Conservation (phyloP, 2,329 filamentous ascomycete species). For the Penicillium sp. region DNA sequence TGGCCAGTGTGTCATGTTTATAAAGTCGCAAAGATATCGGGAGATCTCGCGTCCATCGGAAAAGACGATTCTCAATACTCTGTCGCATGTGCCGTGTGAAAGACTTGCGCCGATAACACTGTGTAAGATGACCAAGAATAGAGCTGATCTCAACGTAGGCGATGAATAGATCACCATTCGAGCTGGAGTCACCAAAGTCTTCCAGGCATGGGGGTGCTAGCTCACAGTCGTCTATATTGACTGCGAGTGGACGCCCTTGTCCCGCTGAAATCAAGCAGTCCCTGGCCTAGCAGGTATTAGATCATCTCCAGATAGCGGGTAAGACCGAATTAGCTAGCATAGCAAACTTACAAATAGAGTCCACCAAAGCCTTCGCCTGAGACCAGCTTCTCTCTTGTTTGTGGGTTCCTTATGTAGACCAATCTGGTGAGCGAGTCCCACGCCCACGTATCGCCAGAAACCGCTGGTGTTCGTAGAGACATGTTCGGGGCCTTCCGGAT, state of each 20-base stretch:
- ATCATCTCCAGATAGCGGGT: not conserved
- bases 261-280: conserved; percentile 47
- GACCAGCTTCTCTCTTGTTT: conserved; percentile 34
- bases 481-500: conserved; percentile 37
- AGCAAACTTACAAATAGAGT: conserved; percentile 39
- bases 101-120: conserved; percentile 27
- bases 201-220: conserved; percentile 36
- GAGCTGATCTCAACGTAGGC: conserved; percentile 45
- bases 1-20: conserved; percentile 3
- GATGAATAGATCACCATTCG: conserved; percentile 38
- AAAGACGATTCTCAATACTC: conserved; percentile 29
- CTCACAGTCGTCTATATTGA: conserved; percentile 43
- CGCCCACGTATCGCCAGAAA: conserved; percentile 48
- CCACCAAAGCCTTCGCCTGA: conserved; percentile 48
- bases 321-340: not conserved
- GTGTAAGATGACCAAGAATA: conserved; percentile 36
- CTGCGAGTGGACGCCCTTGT: conserved; percentile 44
- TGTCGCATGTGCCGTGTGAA: conserved; percentile 28
- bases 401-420: conserved; percentile 47
- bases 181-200: conserved; percentile 36
- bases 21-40: conserved; percentile 31
- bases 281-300: conserved; percentile 26
- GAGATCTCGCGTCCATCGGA: conserved; percentile 41
- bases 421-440: conserved; percentile 47
- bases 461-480: conserved; percentile 47